phyloP scores from a whole-genome alignment of 768 basidiomycete species.

The Candolleomyces aberdarensis region DNA sequence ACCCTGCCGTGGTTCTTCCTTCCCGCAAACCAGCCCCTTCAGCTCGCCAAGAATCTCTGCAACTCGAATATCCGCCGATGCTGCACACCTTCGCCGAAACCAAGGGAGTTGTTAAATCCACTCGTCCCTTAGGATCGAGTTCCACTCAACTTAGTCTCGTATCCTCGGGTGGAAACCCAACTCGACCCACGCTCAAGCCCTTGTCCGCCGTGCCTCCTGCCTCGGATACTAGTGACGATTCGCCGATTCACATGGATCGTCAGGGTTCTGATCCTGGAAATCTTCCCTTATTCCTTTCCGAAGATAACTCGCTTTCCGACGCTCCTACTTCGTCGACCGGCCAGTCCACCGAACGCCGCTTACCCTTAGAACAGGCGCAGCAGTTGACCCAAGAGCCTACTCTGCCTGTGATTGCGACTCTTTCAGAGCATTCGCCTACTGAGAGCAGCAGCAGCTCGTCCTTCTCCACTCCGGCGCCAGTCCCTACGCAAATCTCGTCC shows the following conservation, averaged over 20 bases:
- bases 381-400: background rate
- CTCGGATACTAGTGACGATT: slow-evolving; percentile 10
- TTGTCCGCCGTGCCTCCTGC: background rate
- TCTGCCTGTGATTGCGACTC: background rate
- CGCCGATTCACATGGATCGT: slow-evolving; percentile 12
- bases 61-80: background rate
- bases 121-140: background rate
- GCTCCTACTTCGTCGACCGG: background rate
- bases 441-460: background rate
- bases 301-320: background rate
- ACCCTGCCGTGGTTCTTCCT: background rate
- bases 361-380: background rate
- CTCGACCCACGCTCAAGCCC: background rate
- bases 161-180: background rate
- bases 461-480: background rate
- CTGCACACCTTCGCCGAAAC: background rate
- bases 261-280: slow-evolving; percentile 26
- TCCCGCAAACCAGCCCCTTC: background rate
- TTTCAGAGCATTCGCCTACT: background rate
- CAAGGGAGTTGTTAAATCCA: background rate
- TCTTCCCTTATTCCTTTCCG: slow-evolving; percentile 12
- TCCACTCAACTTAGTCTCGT: background rate
- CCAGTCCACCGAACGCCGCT: background rate
- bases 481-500: background rate
- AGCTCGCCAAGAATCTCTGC: background rate